Evolutionary conservation across 2,329 filamentous ascomycete genomes (phyloP).

Genomic region (Sclerotinia minor): DNA sequence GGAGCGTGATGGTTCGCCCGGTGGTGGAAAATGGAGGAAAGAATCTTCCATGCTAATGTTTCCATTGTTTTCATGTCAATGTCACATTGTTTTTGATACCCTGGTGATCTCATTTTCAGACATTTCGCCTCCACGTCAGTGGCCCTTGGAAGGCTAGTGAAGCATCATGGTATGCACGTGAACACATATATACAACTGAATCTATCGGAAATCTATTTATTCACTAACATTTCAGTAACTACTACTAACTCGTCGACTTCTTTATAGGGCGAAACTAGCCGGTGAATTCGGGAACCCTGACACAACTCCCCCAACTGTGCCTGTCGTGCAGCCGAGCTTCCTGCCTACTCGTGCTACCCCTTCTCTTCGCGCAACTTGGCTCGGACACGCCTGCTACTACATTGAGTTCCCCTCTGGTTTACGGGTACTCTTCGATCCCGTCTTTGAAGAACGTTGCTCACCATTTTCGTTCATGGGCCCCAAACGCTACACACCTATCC

Average conservation of each 20-base stretch:
- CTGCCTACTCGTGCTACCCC: conserved; percentile 50
- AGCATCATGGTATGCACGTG: neutral
- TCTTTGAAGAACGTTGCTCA: conserved; percentile 84
- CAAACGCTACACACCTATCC: conserved; percentile 74
- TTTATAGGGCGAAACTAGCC: conserved; percentile 26
- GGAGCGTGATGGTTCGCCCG: neutral
- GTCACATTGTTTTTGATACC: neutral
- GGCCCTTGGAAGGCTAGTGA: neutral
- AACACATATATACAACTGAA: neutral
- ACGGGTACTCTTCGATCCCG: conserved; percentile 88
- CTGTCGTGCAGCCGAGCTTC: conserved; percentile 60
- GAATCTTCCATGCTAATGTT: neutral
- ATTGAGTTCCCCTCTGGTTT: conserved; percentile 86
- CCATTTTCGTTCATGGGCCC: conserved; percentile 71
- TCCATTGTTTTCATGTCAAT: neutral
- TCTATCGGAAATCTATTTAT: too few species aligned
- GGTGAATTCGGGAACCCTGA: conserved; percentile 48
- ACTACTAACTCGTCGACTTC: neutral
- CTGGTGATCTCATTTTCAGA: neutral
- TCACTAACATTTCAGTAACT: neutral
- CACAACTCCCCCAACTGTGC: conserved; percentile 61
- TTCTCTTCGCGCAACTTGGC: conserved; percentile 83
- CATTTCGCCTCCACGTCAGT: neutral
- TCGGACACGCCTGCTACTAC: conserved; percentile 92
- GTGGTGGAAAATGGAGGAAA: too few species aligned